Percentiles rank a stretch among this genome's conserved stretches.
phyloP scores from a whole-genome alignment of 257 asterid species.

The Nicotiana sylvestris region DNA sequence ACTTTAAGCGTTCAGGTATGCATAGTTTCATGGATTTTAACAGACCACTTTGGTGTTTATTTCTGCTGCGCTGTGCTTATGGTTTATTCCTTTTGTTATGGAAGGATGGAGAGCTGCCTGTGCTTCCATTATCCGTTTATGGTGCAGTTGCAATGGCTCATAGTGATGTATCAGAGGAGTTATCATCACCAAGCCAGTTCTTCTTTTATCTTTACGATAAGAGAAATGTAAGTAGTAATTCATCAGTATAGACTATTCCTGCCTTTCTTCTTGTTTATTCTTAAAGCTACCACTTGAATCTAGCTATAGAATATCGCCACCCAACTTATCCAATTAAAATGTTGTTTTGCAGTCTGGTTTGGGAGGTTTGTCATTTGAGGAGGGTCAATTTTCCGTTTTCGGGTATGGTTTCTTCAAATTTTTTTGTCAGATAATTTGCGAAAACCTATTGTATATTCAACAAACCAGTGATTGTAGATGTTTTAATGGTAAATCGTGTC shows the following conservation, averaged over 20 bases:
- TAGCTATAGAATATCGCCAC: background rate
- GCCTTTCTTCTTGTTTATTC: background rate
- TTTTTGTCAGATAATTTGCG: background rate
- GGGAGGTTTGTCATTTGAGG: constrained; percentile 93
- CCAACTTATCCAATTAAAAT: background rate
- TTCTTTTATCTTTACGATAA: constrained; percentile 93
- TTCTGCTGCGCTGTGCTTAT: background rate
- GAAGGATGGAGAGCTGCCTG: constrained; percentile 96
- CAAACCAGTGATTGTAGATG: background rate
- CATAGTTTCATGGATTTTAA: background rate
- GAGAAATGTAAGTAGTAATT: constrained; percentile 65
- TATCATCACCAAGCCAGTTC: constrained; percentile 92
- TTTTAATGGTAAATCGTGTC: background rate
- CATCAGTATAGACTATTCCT: background rate
- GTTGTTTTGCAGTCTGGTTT: constrained; percentile 66
- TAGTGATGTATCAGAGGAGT: constrained; percentile 70
- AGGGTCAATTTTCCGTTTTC: constrained; percentile 91
- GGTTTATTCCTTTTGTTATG: constrained; percentile 13
- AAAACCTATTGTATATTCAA: background rate
- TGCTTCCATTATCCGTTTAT: constrained; percentile 89
- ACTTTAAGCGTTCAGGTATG: constrained; percentile 72
- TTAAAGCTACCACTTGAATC: background rate
- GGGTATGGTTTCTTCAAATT: constrained; percentile 46
- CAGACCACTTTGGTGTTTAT: background rate
- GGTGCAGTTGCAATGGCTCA: constrained; percentile 97